A percentile compares a stretch with the other conserved stretches of the same genome.
Conservation (phyloP, 2,329 filamentous ascomycete species). For the Penicillium sp. region DNA sequence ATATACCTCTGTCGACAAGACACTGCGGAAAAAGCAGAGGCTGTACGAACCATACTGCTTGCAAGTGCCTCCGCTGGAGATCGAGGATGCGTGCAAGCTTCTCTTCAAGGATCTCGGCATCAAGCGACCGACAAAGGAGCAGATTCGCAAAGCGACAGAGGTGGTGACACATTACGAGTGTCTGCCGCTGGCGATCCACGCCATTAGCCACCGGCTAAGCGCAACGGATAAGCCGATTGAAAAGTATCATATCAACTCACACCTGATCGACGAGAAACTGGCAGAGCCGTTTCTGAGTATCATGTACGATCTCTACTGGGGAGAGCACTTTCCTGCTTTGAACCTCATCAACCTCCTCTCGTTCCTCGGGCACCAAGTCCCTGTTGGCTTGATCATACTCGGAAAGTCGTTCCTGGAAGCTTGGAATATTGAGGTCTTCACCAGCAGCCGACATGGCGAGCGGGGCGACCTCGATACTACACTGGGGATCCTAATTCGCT, state of each 20-base stretch:
- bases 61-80: conserved; percentile 59
- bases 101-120: conserved; percentile 68
- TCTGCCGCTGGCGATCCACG: conserved; percentile 70
- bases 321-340: conserved; percentile 57
- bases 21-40: conserved; percentile 59
- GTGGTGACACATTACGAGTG: conserved; percentile 68
- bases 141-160: conserved; percentile 63
- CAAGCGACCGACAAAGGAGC: conserved; percentile 59
- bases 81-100: conserved; percentile 63
- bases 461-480: conserved; percentile 51
- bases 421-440: conserved; percentile 44
- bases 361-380: conserved; percentile 69
- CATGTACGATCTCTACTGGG: conserved; percentile 50
- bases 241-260: conserved; percentile 62
- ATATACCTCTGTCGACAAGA: conserved; percentile 69
- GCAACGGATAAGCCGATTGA: conserved; percentile 65
- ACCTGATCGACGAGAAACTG: conserved; percentile 60
- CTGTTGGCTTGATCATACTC: conserved; percentile 67
- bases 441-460: conserved; percentile 40
- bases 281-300: conserved; percentile 54
- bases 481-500: conserved; percentile 50
- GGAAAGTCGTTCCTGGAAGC: conserved; percentile 48
- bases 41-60: conserved; percentile 65
- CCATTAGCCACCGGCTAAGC: conserved; percentile 66
- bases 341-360: conserved; percentile 69